Evolutionary conservation across 2,329 filamentous ascomycete species (phyloP), one percentile per base, ranked within the genome.

Genomic region (Proliferodiscus dingleyae): DNA sequence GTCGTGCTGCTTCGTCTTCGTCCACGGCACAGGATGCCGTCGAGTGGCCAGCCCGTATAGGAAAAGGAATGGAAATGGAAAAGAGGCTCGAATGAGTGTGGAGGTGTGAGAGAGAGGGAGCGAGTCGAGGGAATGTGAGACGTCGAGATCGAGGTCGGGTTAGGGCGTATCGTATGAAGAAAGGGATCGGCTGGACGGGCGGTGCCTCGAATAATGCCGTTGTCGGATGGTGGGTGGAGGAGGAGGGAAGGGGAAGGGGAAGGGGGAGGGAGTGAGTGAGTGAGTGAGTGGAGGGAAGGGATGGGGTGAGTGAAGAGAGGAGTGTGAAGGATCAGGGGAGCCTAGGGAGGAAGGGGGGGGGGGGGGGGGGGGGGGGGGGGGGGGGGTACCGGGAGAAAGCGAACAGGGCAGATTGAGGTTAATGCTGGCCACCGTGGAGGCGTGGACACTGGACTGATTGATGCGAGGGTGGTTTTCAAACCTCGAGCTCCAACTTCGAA

Each of bases 51-150:
- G 29, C 29, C 29, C 29, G 29, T 4, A 32, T 33, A 24, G 40
- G 32, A 37, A 37, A 34, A 43, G 45, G 40, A 45, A 45, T 45
- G 37, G 32, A 46, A 48, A 15, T 13, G 29, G 47, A 53, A 44
- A 37, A 49, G 54, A 46, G 42, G 51, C 47, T 46, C 23, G 37
- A 49, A 52, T 34, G 46, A 49, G 39, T 43, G 47, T 50, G n/a
- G 43, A 28, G 51, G 54, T 36, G 43, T 32, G 50, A 43, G 37
- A 47, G 50, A 49, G 46, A 44, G 38, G 34, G 56, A 49, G 47
- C n/a, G n/a, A 50, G 19, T 22, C 34, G 36, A 45, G 44, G 34
- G 55, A 53, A 49, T 54, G 54, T 52, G 48, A 51, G 49, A 51
- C 46, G 53, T 54, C 40, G 51, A 51, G 49, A 26, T 39, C 19